phyloP scores from a whole-genome alignment of 352 stramenopile genomes.

The Globisporangium orthogonon region DNA sequence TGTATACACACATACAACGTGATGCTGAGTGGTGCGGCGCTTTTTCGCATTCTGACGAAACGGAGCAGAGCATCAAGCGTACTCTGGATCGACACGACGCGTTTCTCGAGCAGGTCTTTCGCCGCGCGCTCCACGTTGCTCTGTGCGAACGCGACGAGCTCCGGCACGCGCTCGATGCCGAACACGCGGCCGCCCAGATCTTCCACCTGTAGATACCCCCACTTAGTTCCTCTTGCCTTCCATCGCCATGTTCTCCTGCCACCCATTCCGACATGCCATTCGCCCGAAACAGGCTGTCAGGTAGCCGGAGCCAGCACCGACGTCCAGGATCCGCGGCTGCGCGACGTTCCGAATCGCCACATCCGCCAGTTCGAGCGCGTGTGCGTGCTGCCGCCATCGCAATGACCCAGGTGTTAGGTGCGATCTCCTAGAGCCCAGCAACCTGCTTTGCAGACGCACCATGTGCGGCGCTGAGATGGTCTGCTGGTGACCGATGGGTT shows the following conservation, averaged over 20 bases:
- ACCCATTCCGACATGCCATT: conserved; percentile 38
- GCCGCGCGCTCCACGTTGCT: conserved; percentile 83
- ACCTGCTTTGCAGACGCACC: conserved; percentile 13
- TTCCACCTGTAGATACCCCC: conserved; percentile 13
- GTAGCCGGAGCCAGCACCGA: conserved; percentile 94
- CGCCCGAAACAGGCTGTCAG: conserved; percentile 90
- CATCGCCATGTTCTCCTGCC: no score
- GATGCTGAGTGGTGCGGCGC: no score
- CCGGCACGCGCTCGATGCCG: conserved; percentile 89
- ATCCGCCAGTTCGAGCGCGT: conserved; percentile 68
- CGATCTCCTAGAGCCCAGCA: no score
- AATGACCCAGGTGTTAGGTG: neutral
- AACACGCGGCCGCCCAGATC: conserved; percentile 48
- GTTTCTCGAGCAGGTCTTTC: conserved; percentile 66
- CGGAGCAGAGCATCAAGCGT: conserved; percentile 1
- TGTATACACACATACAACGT: neutral
- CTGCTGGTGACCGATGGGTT: conserved; percentile 73
- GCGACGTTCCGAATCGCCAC: conserved; percentile 35
- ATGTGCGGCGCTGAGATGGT: conserved; percentile 92
- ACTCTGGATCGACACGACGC: conserved; percentile 47
- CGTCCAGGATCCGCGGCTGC: conserved; percentile 86
- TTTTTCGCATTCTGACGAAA: no score
- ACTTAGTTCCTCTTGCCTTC: neutral
- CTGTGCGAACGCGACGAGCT: conserved; percentile 75
- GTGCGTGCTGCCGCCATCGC: conserved; percentile 43